Conservation (phyloP, 352 stramenopile species). For the Blastocystis sp. region DNA sequence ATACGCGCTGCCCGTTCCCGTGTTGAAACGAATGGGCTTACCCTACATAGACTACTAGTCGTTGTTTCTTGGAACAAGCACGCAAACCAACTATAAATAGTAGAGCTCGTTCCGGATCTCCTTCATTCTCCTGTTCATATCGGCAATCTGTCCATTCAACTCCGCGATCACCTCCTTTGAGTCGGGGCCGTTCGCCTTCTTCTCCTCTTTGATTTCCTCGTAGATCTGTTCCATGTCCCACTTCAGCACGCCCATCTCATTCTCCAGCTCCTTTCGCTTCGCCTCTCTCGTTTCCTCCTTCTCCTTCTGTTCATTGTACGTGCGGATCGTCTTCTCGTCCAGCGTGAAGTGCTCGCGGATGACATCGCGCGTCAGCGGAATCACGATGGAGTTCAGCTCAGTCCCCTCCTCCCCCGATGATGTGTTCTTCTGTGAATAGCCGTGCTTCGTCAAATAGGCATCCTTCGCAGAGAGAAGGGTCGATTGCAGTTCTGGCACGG, state of each 20-base stretch:
- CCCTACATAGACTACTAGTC: not conserved
- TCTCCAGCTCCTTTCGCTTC: not conserved
- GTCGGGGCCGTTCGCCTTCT: not conserved
- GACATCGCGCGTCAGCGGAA: slow-evolving; percentile 2
- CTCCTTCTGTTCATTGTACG: not conserved
- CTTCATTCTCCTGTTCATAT: not conserved
- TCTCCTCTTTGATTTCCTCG: slow-evolving; percentile 1
- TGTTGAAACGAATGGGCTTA: slow-evolving; percentile 86
- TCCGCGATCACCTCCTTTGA: not conserved
- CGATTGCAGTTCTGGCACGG: not conserved
- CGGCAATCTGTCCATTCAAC: not conserved
- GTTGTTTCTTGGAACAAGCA: not conserved
- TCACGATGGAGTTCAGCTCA: not conserved
- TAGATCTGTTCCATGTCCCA: slow-evolving; percentile 2
- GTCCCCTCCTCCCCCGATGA: not conserved
- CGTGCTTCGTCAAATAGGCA: not conserved
- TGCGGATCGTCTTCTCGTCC: not conserved
- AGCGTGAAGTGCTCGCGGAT: not conserved
- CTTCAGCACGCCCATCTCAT: not conserved
- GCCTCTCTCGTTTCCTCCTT: not conserved
- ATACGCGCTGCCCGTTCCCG: slow-evolving; percentile 90
- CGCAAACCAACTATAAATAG: not conserved
- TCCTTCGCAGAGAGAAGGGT: not conserved
- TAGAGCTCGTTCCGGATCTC: not conserved
- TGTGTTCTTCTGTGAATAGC: not conserved